Percentiles rank a stretch among this genome's conserved stretches.
phyloP scores from a whole-genome alignment of 2,329 filamentous ascomycete genomes.

The Myrmaecium sp. region DNA sequence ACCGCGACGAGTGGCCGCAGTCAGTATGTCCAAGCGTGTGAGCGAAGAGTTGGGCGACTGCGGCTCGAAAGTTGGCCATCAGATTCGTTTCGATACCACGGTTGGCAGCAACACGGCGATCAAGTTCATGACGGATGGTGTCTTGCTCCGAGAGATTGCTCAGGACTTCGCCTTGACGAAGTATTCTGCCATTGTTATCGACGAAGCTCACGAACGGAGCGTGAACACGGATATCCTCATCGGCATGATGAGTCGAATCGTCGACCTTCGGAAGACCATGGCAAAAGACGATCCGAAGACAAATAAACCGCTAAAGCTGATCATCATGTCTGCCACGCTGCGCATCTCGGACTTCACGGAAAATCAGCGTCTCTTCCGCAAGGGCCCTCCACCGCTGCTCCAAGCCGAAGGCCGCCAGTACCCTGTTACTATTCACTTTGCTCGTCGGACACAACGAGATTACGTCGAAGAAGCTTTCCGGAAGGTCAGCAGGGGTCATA shows the following conservation, averaged over 20 bases:
- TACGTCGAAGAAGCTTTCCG: conserved; percentile 81
- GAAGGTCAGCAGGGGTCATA: conserved; percentile 76
- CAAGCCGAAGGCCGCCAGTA: conserved; percentile 86
- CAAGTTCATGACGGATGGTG: conserved; percentile 99
- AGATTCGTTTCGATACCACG: conserved; percentile 81
- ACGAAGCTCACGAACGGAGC: conserved; percentile 92
- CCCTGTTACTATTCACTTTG: conserved; percentile 77
- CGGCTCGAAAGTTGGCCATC: conserved; percentile 69
- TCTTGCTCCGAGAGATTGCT: conserved; percentile 76
- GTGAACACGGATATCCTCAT: conserved; percentile 98
- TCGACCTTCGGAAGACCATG: conserved; percentile 65
- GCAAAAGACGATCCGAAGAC: conserved; percentile 50
- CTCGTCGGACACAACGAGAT: conserved; percentile 64
- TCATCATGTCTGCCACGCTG: conserved; percentile 96
- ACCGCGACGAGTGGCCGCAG: conserved; percentile 81
- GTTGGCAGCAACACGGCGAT: conserved; percentile 66
- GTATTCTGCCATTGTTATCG: conserved; percentile 87
- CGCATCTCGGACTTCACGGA: conserved; percentile 79
- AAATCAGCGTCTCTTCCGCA: conserved; percentile 63
- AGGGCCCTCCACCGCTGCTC: conserved; percentile 59
- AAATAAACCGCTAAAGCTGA: conserved; percentile 66
- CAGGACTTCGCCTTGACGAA: conserved; percentile 76
- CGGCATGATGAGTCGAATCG: conserved; percentile 86
- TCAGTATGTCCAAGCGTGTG: conserved; percentile 92
- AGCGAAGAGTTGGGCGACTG: conserved; percentile 66